Base-by-base conservation (phyloP, 768 basidiomycete genomes). In the Gyrodon lividus region DNA sequence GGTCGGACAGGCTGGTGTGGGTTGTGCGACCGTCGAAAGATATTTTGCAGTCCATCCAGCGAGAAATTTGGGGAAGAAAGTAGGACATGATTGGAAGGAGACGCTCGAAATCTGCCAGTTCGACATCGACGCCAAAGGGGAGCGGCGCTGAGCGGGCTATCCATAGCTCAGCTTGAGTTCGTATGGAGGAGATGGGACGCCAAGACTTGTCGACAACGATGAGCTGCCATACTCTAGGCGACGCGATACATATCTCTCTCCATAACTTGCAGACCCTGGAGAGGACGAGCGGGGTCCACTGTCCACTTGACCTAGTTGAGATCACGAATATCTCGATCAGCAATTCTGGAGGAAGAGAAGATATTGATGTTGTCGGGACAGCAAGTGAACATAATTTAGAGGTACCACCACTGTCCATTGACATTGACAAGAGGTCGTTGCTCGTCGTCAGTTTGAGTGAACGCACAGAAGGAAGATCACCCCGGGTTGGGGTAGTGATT, bases 21-120 rank as follows among this genome's bases (percentile, higher is more conserved):
- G 60, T 33, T 14, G 59, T 48, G 56, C 44, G 55, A 26, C 59
- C 59, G 57, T 75, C 62, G 41, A 75, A 74, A 17, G 70, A 67
- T 46, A 86, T 67, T 3, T 59, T 68, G 57, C 82, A 79, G 2
- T 73, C 70, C 37, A 75, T 70, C 85, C 86, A 89, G 35, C 88
- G 79, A 51, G 71, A 61, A 38, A 87, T 60, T 24, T 77, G 69
- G 9, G 78, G 72, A 0, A 89, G 69, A 31, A 89, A 72, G 5
- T 82, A 84, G 0, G 84, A 82, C 30, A 89, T 70, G 52, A 89
- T 73, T 8, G 86, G 78, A 4, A 89, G 73, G 30, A 87, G 70
- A 50, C 70, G 69, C 51, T 86, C 80, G 23, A 74, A 66, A 49
- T 76, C 72, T 19, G 68, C 50, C 17, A 82, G 66, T 14, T 76